A percentile compares a stretch with the other conserved stretches of the same genome.
Conservation (phyloP, 1,139 yeast genomes). For the Saccharomycopsis hybrid region DNA sequence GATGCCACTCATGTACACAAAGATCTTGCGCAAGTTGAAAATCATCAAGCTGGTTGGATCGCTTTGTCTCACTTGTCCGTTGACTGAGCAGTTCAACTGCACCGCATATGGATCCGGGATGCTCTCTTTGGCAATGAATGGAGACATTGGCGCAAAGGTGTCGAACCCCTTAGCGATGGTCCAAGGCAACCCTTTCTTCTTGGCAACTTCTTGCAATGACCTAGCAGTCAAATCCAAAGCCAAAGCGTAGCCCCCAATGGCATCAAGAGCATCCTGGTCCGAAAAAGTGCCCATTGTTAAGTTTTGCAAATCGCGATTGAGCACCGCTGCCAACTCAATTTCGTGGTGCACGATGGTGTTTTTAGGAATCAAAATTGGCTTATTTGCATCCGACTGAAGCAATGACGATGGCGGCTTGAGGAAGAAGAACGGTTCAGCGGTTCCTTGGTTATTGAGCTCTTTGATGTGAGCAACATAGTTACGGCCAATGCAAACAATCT, state of each 20-base stretch:
- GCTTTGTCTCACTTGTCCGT: slow-evolving; percentile 63
- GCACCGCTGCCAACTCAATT: slow-evolving; percentile 78
- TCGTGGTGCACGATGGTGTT: slow-evolving; percentile 87
- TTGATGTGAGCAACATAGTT: slow-evolving; percentile 92
- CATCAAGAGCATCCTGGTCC: slow-evolving; percentile 62
- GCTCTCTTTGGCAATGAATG: slow-evolving; percentile 55
- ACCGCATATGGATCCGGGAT: slow-evolving; percentile 74
- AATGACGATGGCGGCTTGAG: slow-evolving; percentile 75
- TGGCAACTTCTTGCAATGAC: slow-evolving; percentile 92
- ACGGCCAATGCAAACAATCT: slow-evolving; percentile 91
- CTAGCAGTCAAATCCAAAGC: slow-evolving; percentile 94
- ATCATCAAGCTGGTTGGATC: slow-evolving; percentile 84
- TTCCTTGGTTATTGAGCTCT: slow-evolving; percentile 76
- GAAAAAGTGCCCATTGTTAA: slow-evolving; percentile 50
- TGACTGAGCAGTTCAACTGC: slow-evolving; percentile 58
- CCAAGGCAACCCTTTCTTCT: slow-evolving; percentile 95
- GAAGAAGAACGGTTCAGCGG: slow-evolving; percentile 85
- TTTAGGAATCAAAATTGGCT: slow-evolving; percentile 71
- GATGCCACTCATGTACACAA: slow-evolving; percentile 74
- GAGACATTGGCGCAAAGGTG: slow-evolving; percentile 81
- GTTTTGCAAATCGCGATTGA: slow-evolving; percentile 60
- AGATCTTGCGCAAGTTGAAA: slow-evolving; percentile 75
- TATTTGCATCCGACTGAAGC: slow-evolving; percentile 33
- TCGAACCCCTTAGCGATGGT: slow-evolving; percentile 94
- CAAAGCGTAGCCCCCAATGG: slow-evolving; percentile 79